Evolutionary conservation across 192 early-diverging fungal genomes (phyloP), one percentile per base, ranked within the genome.

Genomic region (Spizellomyces sp.): DNA sequence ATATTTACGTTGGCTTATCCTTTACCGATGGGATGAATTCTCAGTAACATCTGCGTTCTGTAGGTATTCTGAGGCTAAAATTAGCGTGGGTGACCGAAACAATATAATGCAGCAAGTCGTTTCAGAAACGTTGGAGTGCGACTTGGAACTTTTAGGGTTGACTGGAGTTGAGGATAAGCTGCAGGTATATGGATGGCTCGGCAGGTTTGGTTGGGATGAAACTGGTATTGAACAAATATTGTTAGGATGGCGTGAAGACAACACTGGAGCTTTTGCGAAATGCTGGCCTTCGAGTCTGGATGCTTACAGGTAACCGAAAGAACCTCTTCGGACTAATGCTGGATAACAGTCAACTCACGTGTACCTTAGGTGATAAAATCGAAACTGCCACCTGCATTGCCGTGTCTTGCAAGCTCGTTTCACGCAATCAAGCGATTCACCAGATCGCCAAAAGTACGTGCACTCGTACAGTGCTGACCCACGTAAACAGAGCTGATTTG

Each of bases 321-420:
- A 19, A 54, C 12, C 12, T 12, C 4, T 2, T 54, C 14, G 27
- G 27, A 36, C 27, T 3, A 3, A 36, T 36, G 3, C 27, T 36
- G 27, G 27, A 36, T 36, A 15, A n/a, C 19, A 19, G 52, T 55
- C 19, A 19, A 55, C 19, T 55, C 15, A n/a, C 15, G 3, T 15
- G 41, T 17, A 4, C 22, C 14, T n/a, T 22, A 46, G 71, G 96
- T 58, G 96, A 98, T 80, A 98, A 98, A 74, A 93, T 95, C 58
- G 96, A 98, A 76, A 98, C 96, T 15, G 96, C 96, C 27, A 95
- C 93, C 0, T 95, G 94, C 75, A 93, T 98, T 71, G 94, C 96
- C 0, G 88, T 96, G 14, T 96, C 94, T 5, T 94, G 94, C 9
- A 94, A 93, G 64, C 84, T 98, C 15, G 91, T 96, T 9, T 83